Evolutionary conservation across 1,139 yeast genomes (phyloP), one percentile per base, ranked within the genome.

Genomic region (Magnusiomyces ingens): DNA sequence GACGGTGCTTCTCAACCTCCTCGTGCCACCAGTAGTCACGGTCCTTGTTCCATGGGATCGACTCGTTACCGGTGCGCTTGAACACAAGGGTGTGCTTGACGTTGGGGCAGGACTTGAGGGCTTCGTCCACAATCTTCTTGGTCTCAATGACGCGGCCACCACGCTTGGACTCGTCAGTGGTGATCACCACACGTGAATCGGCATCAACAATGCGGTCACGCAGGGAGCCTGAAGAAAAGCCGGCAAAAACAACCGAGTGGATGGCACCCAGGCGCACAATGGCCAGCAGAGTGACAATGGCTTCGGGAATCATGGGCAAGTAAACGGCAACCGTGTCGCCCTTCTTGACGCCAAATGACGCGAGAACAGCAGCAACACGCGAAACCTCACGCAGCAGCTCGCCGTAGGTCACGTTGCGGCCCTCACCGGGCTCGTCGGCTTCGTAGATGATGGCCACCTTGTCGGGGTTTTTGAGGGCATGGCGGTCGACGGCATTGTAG

Each of bases 261-360:
- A 90, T 77, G 50, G 99, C 99, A 71, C 99, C 99, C 60, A 93
- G 75, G 75, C 99, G 85, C 50, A 88, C 91, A 64, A 90, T 87
- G 52, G 99, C 97, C 67, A 93, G 78, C 87, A 93, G 84, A 59
- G 99, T 91, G 62, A 93, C 79, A 56, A 93, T 81, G 52, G 98
- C 96, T 72, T 90, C 96, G 54, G 97, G 89, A 59, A 89, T 90
- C 98, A 93, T 93, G 67, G 99, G 99, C 74, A 93, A 75, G 74
- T 93, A 93, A 61, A 93, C 85, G 58, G 97, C 98, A 57, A 93
- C 98, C 45, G 95, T 88, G 69, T 93, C 99, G 69, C 99, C 98
- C 71, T 88, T 88, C 62, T 76, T 72, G 64, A 93, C 84, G 59
- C 98, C 98, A 89, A 95, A 88, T 44, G 83, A 76, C 66, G 80